phyloP scores from a whole-genome alignment of 768 basidiomycete genomes.

The Pluteus cervinus region DNA sequence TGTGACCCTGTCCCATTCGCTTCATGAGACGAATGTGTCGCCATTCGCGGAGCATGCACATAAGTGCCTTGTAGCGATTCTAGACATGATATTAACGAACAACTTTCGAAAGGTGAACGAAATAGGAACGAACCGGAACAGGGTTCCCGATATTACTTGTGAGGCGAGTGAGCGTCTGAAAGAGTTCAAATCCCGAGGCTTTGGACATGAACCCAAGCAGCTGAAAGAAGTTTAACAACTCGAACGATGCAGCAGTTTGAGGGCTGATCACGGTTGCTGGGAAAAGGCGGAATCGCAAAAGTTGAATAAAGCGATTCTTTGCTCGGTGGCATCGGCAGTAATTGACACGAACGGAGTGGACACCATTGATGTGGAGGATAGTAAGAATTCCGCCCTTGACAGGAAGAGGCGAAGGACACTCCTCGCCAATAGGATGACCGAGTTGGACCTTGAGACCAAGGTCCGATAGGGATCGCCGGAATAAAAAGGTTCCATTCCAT shows the following conservation, averaged over 20 bases:
- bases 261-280: conserved; percentile 1
- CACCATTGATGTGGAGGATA: background rate
- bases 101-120: too few species aligned
- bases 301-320: background rate
- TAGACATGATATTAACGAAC: background rate
- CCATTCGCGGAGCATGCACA: conserved; percentile 12
- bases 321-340: conserved; percentile 1
- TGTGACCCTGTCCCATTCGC: conserved; percentile 11
- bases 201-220: background rate
- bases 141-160: background rate
- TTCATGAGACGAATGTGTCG: conserved; percentile 14
- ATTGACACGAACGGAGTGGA: background rate
- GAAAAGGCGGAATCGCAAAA: background rate
- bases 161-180: background rate
- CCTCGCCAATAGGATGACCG: background rate
- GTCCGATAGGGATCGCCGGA: background rate
- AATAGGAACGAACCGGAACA: conserved; percentile 1
- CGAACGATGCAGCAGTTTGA: background rate
- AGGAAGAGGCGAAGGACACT: background rate
- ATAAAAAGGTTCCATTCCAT: background rate
- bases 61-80: conserved; percentile 12
- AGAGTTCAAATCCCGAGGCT: background rate
- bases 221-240: conserved; percentile 1
- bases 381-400: conserved; percentile 3
- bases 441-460: background rate